Evolutionary conservation across 208 protist species (phyloP).

Genomic region (Wallacemonas sp.): DNA sequence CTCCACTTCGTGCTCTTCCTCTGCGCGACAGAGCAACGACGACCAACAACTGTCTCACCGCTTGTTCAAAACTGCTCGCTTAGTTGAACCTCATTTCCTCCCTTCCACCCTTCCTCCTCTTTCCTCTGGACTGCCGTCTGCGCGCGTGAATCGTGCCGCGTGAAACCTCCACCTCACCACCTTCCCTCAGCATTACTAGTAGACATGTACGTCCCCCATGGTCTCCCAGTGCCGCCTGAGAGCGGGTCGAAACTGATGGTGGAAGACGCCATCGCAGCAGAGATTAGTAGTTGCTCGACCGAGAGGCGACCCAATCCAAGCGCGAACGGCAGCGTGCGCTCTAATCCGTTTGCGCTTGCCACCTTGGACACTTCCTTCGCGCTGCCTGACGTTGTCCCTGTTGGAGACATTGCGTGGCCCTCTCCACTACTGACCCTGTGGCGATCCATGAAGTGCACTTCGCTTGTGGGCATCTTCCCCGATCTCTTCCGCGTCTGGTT

Average conservation of each 20-base stretch:
- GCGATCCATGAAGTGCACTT: conserved; percentile 65
- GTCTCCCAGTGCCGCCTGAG: not conserved
- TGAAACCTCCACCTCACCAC: no score
- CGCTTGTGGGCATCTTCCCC: conserved; percentile 76
- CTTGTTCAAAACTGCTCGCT: no score
- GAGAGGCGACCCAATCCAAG: conserved; percentile 40
- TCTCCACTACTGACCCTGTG: conserved; percentile 61
- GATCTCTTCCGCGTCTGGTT: conserved; percentile 78
- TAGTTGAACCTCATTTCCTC: no score
- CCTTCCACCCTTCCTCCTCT: conserved; percentile 3
- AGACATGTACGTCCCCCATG: conserved; percentile 7
- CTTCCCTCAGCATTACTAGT: not conserved
- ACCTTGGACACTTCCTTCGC: conserved; percentile 74
- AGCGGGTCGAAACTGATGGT: conserved; percentile 26
- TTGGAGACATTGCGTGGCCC: conserved; percentile 73
- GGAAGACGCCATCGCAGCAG: conserved; percentile 58
- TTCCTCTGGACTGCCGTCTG: no score
- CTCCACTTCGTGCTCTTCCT: no score
- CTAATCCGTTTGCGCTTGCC: conserved; percentile 58
- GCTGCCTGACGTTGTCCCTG: conserved; percentile 74
- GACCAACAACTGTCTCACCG: no score
- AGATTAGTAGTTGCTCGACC: conserved; percentile 33
- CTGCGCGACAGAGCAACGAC: no score
- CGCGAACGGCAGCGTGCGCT: conserved; percentile 52
- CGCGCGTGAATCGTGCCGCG: no score